Evolutionary conservation across 257 asterid species (phyloP), one percentile per base, ranked within the genome.

Genomic region (Forsythia suspensa): DNA sequence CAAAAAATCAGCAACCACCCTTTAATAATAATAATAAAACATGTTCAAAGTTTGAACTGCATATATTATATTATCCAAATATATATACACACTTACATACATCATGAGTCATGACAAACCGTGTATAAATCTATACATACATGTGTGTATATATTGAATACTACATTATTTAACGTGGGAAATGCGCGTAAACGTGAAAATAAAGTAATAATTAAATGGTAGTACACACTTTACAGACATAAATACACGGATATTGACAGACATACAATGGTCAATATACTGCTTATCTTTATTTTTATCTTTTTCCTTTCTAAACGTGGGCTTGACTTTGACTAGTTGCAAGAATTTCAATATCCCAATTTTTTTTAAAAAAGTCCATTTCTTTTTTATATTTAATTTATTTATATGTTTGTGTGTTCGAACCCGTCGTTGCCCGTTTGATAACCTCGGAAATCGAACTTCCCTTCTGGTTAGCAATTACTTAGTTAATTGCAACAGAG

Each of bases 291-390:
- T 76, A 42, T 69, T 80, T 82, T 80, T 29, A 29, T 2, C 66
- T 20, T 69, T 24, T 72, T 80, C 44, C 79, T 24, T 39, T 6
- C 84, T 72, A 43, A 85, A 38, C 84, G 87, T 83, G 82, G 85
- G 87, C 89, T 73, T 85, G 87, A 85, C 89, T 83, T 83, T 85
- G 87, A 85, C 89, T 75, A 48, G 4, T 71, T 16, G 44, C 41
- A 69, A 66, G 38, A 70, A 73, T 66, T 80, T 82, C 83, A 80
- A 74, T 39, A 37, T 75, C 11, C 44, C 13, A 7, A 6, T 55
- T 72, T 75, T 75, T 29, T 29, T 44, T 44, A 10, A 8, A 29
- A 29, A 29, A 29, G 2, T 29, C 34, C 34, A 29, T 29, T 29
- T 29, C 34, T 29, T 29, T 29, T 29, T 29, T 24, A 24, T 24